Base-by-base conservation (phyloP, 805 yeast genomes). In the Hanseniaspora valbyensis region DNA sequence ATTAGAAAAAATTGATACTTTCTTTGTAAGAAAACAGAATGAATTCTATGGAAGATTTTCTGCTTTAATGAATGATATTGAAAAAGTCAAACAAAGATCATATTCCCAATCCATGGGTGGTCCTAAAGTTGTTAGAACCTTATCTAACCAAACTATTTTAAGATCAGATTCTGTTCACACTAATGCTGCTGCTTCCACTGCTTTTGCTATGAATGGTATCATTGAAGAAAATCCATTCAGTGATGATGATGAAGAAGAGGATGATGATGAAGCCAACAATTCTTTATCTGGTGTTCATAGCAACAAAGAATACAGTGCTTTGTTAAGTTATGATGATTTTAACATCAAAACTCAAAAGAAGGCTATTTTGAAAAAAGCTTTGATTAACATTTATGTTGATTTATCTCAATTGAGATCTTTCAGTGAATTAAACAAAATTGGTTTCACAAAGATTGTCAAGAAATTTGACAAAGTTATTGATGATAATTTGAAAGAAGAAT, bases 401-500 rank as follows among this genome's bases (percentile, higher is more conserved):
- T 68, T 89, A 33, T 80, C 86, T 18, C 96, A 90, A 65, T 72
- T 90, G 56, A 80, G 83, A 60, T 83, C 95, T 1, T 90, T 71
- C 64, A 74, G 83, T 49, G 95, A 88, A 60, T 71, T 90, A 56
- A 90, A 90, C 68, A 75, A 75, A 57, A 81, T 89, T 38, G 97
- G 96, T 0, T 84, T 90, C 63, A 72, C 80, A 48, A 90, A 90
- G 64, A 88, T 89, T 39, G 70, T 86, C 51, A 90, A 90, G 62
- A 90, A 90, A 66, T 89, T 85, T 61, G 96, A 90, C 66, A 90
- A 90, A 62, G 78, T 81, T 7, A 66, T 86, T 56, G 74, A 74
- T 53, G 72, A 78, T 34, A 63, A 73, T 25, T 68, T 80, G 16
- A 78, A 78, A 58, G 59, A 64, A 6, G 69, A 69, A 33, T 65